Base-by-base conservation (phyloP, 441 rosid genomes). In the Isatis lusitanica region DNA sequence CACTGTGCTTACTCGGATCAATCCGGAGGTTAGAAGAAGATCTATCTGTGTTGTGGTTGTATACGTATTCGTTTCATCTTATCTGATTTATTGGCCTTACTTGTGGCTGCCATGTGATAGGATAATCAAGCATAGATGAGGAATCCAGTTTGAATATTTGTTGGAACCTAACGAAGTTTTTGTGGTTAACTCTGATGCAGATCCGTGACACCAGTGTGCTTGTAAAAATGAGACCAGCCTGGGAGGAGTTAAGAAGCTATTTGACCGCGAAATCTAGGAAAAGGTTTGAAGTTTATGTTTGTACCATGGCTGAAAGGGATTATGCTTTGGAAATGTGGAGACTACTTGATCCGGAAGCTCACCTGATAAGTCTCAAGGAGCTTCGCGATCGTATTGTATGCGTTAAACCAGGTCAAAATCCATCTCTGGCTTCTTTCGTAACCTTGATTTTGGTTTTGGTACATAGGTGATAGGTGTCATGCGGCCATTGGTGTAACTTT, bases 271-370 rank as follows among this genome's bases (percentile, higher is more conserved):
- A 84, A 81, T 90, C 92, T 12, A 92, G 98, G 67, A 94, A 90
- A 72, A 75, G 97, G 17, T 94, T 94, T 80, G 98, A 91, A 83
- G 98, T 94, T 71, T 94, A 91, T 82, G 98, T 94, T 61, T 94
- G 98, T 74, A 94, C 98, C 4, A 91, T 94, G 98, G 98, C 98
- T 62, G 98, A 94, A 83, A 84, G 96, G 76, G 92, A 94, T 81
- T 94, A 94, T 88, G 98, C 98, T 69, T 85, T 90, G 30, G 98
- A 94, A 83, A 94, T 94, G 84, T 94, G 98, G 98, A 88, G 98
- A 84, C 92, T 93, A 80, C 98, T 93, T 79, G 98, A 94, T 75
- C 96, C 98, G 5, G 98, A 82, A 79, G 84, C 92, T 36, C 90
- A 87, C 77, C 76, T 96, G 64, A 96, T 96, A 69, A 82, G 81